Percentiles rank a stretch among this genome's conserved stretches.
Conservation (phyloP, 805 yeast species). For the Isabelozyma gotoi region DNA sequence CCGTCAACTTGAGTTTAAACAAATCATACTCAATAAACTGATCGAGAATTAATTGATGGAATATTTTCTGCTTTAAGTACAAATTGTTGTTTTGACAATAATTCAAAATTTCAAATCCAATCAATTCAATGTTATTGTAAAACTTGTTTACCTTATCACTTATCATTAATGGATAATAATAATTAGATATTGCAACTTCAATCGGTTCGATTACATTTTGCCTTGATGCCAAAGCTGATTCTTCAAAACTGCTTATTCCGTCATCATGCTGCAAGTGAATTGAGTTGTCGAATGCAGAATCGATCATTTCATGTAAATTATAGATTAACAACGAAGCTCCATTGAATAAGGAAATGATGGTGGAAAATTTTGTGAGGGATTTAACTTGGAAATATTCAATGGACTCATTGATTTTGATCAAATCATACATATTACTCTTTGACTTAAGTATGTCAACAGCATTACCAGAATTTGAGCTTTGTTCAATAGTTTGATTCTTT, state of each 20-base stretch:
- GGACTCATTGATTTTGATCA: constrained; percentile 25
- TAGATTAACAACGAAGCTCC: constrained; percentile 37
- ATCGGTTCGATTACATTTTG: constrained; percentile 23
- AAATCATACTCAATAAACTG: constrained; percentile 50
- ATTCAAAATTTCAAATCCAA: constrained; percentile 40
- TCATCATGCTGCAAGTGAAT: constrained; percentile 13
- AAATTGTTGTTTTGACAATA: constrained; percentile 25
- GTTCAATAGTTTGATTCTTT: constrained; percentile 23
- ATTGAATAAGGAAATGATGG: constrained; percentile 30
- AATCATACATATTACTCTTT: constrained; percentile 31
- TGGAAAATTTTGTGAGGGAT: constrained; percentile 11
- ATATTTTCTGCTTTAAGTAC: constrained; percentile 30
- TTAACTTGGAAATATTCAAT: constrained; percentile 35
- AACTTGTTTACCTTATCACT: constrained; percentile 7
- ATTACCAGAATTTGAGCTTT: not conserved
- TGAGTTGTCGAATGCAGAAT: constrained; percentile 16
- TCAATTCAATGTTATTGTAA: constrained; percentile 34
- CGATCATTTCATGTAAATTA: constrained; percentile 23
- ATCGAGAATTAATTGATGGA: constrained; percentile 44
- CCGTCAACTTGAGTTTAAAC: constrained; percentile 7
- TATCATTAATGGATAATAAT: constrained; percentile 25
- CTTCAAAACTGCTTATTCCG: constrained; percentile 13
- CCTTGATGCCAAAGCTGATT: not conserved
- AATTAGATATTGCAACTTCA: constrained; percentile 18
- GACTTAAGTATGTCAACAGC: constrained; percentile 5